Conservation (phyloP, 1,139 yeast genomes). For the Sugiyamaella paludigena region DNA sequence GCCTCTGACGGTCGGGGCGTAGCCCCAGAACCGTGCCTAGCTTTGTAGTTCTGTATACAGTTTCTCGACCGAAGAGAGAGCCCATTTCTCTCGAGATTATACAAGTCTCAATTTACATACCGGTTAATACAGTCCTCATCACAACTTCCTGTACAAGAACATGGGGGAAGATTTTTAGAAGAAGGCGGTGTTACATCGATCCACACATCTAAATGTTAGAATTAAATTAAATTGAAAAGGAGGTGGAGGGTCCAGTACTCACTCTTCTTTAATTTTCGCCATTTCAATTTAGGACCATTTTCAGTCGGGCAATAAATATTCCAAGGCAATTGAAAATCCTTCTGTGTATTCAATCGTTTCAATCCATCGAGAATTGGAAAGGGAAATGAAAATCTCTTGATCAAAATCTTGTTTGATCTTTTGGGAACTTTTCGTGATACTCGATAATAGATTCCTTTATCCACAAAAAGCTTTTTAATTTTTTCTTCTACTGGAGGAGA, state of each 20-base stretch:
- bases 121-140: conserved; percentile 39
- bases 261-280: conserved; percentile 36
- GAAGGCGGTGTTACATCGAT: conserved; percentile 29
- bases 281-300: conserved; percentile 29
- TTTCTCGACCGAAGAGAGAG: too few species aligned
- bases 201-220: conserved; percentile 26
- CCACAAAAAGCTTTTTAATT: too few species aligned
- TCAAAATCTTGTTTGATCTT: too few species aligned
- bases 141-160: conserved; percentile 37
- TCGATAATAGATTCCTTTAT: too few species aligned
- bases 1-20: too few species aligned
- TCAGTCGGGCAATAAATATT: conserved; percentile 37
- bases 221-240: neutral
- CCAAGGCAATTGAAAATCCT: conserved; percentile 37
- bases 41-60: too few species aligned
- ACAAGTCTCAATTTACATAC: conserved; percentile 17
- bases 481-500: too few species aligned
- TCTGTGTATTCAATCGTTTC: conserved; percentile 14
- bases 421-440: too few species aligned
- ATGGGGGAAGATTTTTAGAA: conserved; percentile 25
- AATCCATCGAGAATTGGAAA: conserved; percentile 26
- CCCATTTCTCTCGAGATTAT: too few species aligned
- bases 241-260: conserved; percentile 10
- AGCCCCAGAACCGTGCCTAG: too few species aligned
- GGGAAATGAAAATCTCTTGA: conserved; percentile 20